phyloP scores from a whole-genome alignment of 306 rosid genomes.

The Cucumis cinereus region DNA sequence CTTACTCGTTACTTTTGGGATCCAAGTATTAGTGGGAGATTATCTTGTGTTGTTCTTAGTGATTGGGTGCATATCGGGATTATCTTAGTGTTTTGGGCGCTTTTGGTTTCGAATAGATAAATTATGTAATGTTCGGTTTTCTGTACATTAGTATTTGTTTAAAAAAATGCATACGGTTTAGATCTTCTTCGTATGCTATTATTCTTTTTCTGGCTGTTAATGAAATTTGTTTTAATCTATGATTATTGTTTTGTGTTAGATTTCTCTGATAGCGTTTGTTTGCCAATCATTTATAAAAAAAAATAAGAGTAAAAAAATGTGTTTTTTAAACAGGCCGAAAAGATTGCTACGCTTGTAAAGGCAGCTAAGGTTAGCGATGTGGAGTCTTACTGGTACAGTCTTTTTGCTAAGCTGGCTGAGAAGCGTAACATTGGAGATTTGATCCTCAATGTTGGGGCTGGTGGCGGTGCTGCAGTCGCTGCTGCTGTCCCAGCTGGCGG shows the following conservation, averaged over 20 bases:
- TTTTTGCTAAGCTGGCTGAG: conserved; percentile 74
- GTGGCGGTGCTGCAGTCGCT: conserved; percentile 46
- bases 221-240: neutral
- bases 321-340: conserved; percentile 41
- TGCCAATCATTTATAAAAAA: neutral
- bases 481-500: conserved; percentile 35
- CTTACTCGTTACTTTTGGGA: neutral
- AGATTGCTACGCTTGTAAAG: conserved; percentile 44
- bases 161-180: neutral
- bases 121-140: neutral
- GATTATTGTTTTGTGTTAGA: too few species aligned
- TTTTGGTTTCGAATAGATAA: neutral
- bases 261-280: neutral
- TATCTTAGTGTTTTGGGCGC: neutral
- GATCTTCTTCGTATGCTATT: neutral
- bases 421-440: conserved; percentile 52
- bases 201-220: neutral
- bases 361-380: conserved; percentile 31
- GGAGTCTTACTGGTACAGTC: conserved; percentile 53
- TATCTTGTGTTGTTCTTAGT: neutral
- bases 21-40: neutral
- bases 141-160: too few species aligned
- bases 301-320: neutral
- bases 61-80: neutral
- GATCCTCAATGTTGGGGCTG: conserved; percentile 47